phyloP scores from a whole-genome alignment of 1,139 yeast genomes.

The Torulaspora globosa region DNA sequence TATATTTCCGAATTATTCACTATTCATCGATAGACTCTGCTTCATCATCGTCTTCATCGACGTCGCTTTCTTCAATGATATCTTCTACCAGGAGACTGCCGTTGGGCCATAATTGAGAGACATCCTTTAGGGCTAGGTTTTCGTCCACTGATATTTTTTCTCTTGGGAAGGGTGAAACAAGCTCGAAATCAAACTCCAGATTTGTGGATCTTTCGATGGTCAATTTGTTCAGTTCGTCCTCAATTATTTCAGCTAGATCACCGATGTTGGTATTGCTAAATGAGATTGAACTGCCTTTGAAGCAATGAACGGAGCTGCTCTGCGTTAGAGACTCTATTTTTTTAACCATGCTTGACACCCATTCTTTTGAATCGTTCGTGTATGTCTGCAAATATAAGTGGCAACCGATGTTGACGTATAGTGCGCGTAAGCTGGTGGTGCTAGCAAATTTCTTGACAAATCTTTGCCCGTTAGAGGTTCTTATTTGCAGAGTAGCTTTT shows the following conservation, averaged over 20 bases:
- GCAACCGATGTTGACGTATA: constrained; percentile 62
- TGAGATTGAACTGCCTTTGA: constrained; percentile 16
- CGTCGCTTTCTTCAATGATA: constrained; percentile 37
- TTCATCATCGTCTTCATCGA: constrained; percentile 31
- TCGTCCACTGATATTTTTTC: constrained; percentile 39
- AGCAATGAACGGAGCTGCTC: constrained; percentile 25
- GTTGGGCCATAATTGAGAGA: constrained; percentile 53
- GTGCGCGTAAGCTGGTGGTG: constrained; percentile 49
- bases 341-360: constrained; percentile 14
- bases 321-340: constrained; percentile 18
- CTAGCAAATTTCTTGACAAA: constrained; percentile 53
- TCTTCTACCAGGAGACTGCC: constrained; percentile 56
- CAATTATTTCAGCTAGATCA: constrained; percentile 16
- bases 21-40: constrained; percentile 6
- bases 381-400: constrained; percentile 27
- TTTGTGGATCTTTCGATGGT: constrained; percentile 28
- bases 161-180: constrained; percentile 59
- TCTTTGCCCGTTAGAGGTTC: constrained; percentile 60
- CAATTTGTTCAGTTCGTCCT: constrained; percentile 23
- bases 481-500: constrained; percentile 40
- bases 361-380: constrained; percentile 16
- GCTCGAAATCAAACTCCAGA: constrained; percentile 45
- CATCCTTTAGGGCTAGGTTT: constrained; percentile 38
- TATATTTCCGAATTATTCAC: background rate
- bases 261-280: constrained; percentile 23